phyloP scores from a whole-genome alignment of 331 rosid species.

The Malus hybrid region DNA sequence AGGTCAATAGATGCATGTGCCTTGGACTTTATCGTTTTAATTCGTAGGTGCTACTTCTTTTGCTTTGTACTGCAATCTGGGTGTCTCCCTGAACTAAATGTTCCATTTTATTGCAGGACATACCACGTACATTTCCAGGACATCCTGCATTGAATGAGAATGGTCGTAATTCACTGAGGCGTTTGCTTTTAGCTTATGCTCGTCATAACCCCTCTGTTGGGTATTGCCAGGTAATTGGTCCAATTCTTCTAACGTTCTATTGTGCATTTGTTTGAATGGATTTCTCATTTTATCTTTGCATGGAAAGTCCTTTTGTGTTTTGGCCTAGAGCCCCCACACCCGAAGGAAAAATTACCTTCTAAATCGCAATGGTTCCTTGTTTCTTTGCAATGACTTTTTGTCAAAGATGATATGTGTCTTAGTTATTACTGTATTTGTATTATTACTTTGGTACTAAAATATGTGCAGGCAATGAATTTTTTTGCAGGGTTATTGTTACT shows the following conservation, averaged over 20 bases:
- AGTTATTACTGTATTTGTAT: slow-evolving; percentile 2
- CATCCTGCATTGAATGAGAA: slow-evolving; percentile 91
- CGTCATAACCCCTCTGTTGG: slow-evolving; percentile 92
- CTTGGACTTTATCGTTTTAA: slow-evolving; percentile 77
- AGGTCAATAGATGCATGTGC: slow-evolving; percentile 96
- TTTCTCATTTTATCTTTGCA: neutral
- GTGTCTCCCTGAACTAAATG: slow-evolving; percentile 44
- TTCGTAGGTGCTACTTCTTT: slow-evolving; percentile 89
- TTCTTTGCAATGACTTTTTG: neutral
- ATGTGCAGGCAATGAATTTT: slow-evolving; percentile 91
- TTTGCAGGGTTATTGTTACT: slow-evolving; percentile 87
- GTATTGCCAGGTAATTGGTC: slow-evolving; percentile 77
- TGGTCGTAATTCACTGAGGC: slow-evolving; percentile 91
- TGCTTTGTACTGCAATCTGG: slow-evolving; percentile 40
- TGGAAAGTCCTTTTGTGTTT: too few relatives aligned
- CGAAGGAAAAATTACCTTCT: too few relatives aligned
- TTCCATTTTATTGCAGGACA: slow-evolving; percentile 51
- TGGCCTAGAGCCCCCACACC: too few relatives aligned
- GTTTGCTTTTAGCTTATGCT: slow-evolving; percentile 89
- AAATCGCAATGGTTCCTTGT: too few relatives aligned
- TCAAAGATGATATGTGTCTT: neutral
- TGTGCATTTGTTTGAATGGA: neutral
- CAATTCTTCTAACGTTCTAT: neutral
- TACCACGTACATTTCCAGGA: slow-evolving; percentile 98
- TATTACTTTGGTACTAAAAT: slow-evolving; percentile 20